Base-by-base conservation (phyloP, 2,329 filamentous ascomycete species). In the Gaeumannomyces sp. region DNA sequence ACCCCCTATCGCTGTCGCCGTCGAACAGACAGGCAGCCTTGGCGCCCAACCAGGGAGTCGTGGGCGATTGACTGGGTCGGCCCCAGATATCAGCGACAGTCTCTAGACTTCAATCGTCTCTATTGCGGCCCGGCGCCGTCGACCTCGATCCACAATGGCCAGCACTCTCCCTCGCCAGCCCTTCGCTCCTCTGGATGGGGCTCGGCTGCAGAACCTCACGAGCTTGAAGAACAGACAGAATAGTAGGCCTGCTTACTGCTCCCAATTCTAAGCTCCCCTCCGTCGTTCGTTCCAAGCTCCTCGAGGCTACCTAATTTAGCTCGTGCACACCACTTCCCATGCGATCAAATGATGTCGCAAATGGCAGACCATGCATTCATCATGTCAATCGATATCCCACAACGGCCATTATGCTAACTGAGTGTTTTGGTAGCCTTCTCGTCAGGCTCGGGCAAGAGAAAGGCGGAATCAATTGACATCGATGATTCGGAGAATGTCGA, bases 181-280 rank as follows among this genome's bases (percentile, higher is more conserved):
- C 7, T 93, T 93, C 75, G 90, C 87, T 73, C 88, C 88, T 61
- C 81, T 93, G 64, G 86, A 91, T 73, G 83, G 82, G 70, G 79
- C 87, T 65, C 86, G 91, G 70, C 81, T 93, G 31, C 89, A 92
- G 75, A 86, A 81, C 68, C 80, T 94, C 71, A 88, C 87, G 31
- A 92, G 87, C 77, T 78, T 89, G 62, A 94, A 93, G 81, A 93
- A 93, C 76, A 83, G 88, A 76, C 90, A 93, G 73, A 89, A 89
- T 81, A 83, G 86, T 89, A 83, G 70, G 83, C 80, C 33, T 65
- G 28, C 29, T 31, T 31, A 35, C 57, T 62, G 28, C 60, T 60
- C 33, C 60, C 31, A 61, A 35, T 33, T 61, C 33, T 25, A n/a
- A 33, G 22, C 19, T 60, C 31, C 31, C 29, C 29, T 35, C 19